Percentiles rank a stretch among this genome's conserved stretches.
These are phyloP conservation scores for Dendrocalamus sinicus DNA, from an alignment of 176 grass and related monocot species.

Conservation along the genomic window DNA sequence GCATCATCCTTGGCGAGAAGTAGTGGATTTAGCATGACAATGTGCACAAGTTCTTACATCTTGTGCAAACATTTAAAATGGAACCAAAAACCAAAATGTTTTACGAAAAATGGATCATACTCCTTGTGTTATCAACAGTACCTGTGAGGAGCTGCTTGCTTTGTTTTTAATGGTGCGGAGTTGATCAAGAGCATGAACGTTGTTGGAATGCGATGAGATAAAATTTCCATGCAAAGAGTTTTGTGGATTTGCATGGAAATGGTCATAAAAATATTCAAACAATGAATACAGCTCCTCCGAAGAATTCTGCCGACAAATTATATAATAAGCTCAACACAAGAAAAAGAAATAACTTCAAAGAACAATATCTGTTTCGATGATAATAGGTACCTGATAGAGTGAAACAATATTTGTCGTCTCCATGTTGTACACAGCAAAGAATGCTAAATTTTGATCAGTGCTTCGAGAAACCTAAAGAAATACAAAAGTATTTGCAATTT, in stretches of 20 bases:
- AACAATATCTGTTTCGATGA: background rate
- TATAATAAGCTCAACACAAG: slow-evolving; percentile 23
- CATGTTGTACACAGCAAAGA: slow-evolving; percentile 99
- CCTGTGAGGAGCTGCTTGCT: slow-evolving; percentile 75
- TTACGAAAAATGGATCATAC: background rate
- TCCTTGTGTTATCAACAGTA: slow-evolving; percentile 35
- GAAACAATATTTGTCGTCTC: slow-evolving; percentile 92
- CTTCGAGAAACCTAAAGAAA: slow-evolving; percentile 71
- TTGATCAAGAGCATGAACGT: slow-evolving; percentile 86
- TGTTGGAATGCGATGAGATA: slow-evolving; percentile 90
- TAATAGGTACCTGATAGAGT: slow-evolving; percentile 77
- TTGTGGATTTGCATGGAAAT: slow-evolving; percentile 87
- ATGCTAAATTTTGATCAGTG: slow-evolving; percentile 79
- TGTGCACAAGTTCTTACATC: background rate
- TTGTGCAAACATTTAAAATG: background rate
- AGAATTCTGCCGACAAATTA: slow-evolving; percentile 78
- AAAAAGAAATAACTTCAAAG: background rate
- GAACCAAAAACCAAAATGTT: background rate
- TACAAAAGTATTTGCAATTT: slow-evolving; percentile 18
- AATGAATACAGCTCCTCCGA: slow-evolving; percentile 89
- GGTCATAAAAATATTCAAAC: slow-evolving; percentile 87
- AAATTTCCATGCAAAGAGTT: slow-evolving; percentile 73
- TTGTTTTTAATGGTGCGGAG: slow-evolving; percentile 71
- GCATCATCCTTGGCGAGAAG: background rate
- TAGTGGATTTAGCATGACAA: background rate